phyloP scores from a whole-genome alignment of 495 filamentous ascomycete genomes.

The Letharia lupina region DNA sequence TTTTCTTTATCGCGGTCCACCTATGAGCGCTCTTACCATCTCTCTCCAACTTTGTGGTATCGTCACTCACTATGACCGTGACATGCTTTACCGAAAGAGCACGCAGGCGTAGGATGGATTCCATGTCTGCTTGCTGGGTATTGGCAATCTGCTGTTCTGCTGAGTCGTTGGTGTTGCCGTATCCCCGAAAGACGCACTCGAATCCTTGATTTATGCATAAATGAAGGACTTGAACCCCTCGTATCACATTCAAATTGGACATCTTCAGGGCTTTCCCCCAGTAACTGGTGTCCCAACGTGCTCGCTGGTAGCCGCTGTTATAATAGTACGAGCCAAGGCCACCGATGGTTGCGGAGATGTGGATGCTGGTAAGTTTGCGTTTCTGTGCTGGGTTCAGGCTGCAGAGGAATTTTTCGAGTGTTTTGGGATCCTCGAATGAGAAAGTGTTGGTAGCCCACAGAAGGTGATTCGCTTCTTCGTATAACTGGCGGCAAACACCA shows the following conservation, averaged over 20 bases:
- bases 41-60: neutral
- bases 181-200: neutral
- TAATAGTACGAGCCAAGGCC: neutral
- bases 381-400: constrained; percentile 13
- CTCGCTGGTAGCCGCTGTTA: neutral
- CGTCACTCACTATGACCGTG: neutral
- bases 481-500: constrained; percentile 15
- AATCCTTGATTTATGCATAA: neutral
- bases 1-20: neutral
- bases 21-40: neutral
- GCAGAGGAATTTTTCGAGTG: constrained; percentile 5
- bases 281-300: neutral
- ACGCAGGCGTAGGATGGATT: neutral
- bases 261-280: neutral
- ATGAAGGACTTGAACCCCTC: neutral
- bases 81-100: neutral
- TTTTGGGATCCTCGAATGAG: constrained; percentile 10
- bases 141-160: neutral
- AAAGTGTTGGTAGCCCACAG: constrained; percentile 21
- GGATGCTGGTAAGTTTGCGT: constrained; percentile 2
- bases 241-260: neutral
- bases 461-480: constrained; percentile 12
- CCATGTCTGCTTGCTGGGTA: neutral
- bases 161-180: neutral
- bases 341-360: neutral